Evolutionary conservation across 805 yeast genomes (phyloP), one percentile per base, ranked within the genome.

Genomic region (Spathaspora passalidarum): DNA sequence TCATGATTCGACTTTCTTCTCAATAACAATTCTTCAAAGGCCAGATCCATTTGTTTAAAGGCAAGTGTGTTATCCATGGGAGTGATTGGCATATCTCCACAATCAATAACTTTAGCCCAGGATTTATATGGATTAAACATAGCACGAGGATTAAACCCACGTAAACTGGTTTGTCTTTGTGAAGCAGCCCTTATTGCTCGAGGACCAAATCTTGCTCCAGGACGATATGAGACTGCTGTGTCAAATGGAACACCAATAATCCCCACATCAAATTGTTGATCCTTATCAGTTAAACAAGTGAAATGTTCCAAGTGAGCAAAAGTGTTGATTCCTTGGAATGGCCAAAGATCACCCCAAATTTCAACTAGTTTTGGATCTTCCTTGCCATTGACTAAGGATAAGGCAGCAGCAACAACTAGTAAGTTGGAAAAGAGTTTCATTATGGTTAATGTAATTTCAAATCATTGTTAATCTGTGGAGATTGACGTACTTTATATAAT

Each of bases 151-250:
- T 87, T 87, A 69, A 80, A 87, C 1, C 91, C 91, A 46, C 94
- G 69, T 44, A 80, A 60, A 1, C 82, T 62, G 2, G 80, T 79
- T 59, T 87, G 95, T 53, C 95, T 75, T 57, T 81, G 86, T 2
- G 87, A 81, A 2, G 87, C 86, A 2, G 75, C 67, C 52, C 91
- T 66, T 42, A 84, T 82, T 10, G 86, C 85, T 42, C 82, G 65
- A 2, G 92, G 96, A 2, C 96, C 96, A 63, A 87, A 87, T 44
- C 96, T 66, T 2, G 95, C 91, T 5, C 96, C 95, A 0, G 91
- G 78, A 42, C 95, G 73, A 61, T 81, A 87, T 0, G 90, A 76
- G 0, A 82, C 83, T 0, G 92, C 92, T 5, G 94, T 87, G 57
- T 87, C 96, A 55, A 87, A 88, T 0, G 95, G 95, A 1, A 85